A percentile compares a stretch with the other conserved stretches of the same genome.
Evolutionary conservation across 306 rosid species (phyloP).

Genomic region (Nissolia schottii): DNA sequence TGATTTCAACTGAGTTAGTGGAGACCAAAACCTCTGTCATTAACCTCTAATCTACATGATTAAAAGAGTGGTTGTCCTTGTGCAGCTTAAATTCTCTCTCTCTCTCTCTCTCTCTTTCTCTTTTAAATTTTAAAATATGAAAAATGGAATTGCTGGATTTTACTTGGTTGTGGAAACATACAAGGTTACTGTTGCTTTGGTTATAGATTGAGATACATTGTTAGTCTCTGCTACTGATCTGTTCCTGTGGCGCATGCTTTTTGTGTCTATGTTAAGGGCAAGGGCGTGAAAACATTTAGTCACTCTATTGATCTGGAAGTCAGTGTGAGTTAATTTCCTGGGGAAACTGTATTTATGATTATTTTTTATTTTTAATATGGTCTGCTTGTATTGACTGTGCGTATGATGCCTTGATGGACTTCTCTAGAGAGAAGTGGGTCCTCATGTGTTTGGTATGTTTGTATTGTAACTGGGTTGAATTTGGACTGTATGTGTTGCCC

Average conservation of each 20-base stretch:
- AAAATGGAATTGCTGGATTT: constrained; percentile 10
- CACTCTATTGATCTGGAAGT: not conserved
- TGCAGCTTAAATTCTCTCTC: not conserved
- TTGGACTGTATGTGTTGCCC: not conserved
- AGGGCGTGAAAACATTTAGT: constrained; percentile 9
- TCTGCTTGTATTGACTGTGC: not conserved
- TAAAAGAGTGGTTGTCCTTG: constrained; percentile 6
- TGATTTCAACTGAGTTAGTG: not conserved
- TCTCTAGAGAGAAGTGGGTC: not conserved
- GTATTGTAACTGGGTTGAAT: not conserved
- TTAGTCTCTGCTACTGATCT: not conserved
- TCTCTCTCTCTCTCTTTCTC: no score
- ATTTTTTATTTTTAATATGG: constrained; percentile 15
- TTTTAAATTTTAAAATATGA: not conserved
- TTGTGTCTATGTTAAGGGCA: not conserved
- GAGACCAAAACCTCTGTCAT: not conserved
- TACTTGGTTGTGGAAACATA: constrained; percentile 10
- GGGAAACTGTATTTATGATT: not conserved
- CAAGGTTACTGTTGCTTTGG: not conserved
- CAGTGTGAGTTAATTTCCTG: not conserved
- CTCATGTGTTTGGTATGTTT: not conserved
- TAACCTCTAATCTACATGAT: not conserved
- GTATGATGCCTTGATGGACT: not conserved
- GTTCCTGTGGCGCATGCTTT: not conserved
- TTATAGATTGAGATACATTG: not conserved